Evolutionary conservation across 2,329 filamentous ascomycete species (phyloP).

Genomic region (Fusarium oligoseptatum): DNA sequence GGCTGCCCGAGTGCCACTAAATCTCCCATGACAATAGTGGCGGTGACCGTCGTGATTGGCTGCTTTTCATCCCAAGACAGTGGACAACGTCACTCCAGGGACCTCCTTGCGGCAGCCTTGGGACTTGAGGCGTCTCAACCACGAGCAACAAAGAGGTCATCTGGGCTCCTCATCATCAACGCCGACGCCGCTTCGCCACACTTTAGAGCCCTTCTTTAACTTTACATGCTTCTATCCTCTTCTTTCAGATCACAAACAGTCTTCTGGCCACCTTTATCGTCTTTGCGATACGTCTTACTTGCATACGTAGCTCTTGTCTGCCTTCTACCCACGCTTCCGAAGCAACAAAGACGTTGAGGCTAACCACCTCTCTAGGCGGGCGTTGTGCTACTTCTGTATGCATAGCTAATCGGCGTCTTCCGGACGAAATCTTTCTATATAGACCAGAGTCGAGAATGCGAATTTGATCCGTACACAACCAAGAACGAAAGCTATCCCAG

Average conservation of each 20-base stretch:
- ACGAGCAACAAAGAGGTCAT: conserved; percentile 25
- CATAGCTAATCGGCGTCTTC: neutral
- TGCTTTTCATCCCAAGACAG: neutral
- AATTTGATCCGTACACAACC: conserved; percentile 20
- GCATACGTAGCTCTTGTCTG: conserved; percentile 38
- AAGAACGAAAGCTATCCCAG: conserved; percentile 14
- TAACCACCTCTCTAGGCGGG: conserved; percentile 7
- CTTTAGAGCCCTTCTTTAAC: neutral
- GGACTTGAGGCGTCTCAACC: conserved; percentile 8
- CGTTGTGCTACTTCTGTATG: neutral
- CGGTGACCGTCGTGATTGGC: conserved; percentile 19
- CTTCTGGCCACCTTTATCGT: neutral
- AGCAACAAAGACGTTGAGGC: neutral
- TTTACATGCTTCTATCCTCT: conserved; percentile 14
- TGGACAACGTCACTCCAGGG: conserved; percentile 37
- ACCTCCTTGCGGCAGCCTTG: conserved; percentile 26
- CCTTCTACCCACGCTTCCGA: conserved; percentile 14
- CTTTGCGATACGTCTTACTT: conserved; percentile 3
- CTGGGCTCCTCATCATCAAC: conserved; percentile 18
- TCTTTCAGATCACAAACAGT: neutral
- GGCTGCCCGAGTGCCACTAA: conserved; percentile 18
- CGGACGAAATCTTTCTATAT: neutral
- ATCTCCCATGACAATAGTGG: neutral
- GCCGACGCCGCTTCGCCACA: conserved; percentile 19
- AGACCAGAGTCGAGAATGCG: conserved; percentile 32